Conservation (phyloP, 768 basidiomycete genomes). For the Phanerodontia chrysosporium region DNA sequence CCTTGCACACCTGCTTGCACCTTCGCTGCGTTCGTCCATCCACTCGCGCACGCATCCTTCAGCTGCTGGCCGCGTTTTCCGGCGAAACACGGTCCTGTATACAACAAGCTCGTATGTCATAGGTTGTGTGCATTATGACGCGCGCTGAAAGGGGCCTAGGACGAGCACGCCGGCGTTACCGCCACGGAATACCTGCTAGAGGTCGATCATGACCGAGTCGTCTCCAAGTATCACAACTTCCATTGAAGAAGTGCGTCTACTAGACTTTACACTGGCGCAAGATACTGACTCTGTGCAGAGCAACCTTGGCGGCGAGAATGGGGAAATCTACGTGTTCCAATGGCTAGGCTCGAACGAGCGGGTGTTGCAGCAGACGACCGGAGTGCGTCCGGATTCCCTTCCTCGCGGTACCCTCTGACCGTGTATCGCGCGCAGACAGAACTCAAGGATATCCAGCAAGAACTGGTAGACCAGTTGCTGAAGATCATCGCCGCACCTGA, state of each 20-base stretch:
- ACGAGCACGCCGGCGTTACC: background rate
- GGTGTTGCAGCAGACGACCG: conserved; percentile 41
- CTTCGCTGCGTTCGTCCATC: background rate
- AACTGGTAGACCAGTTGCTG: conserved; percentile 59
- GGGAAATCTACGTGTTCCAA: conserved; percentile 79
- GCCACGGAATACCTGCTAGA: background rate
- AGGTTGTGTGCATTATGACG: background rate
- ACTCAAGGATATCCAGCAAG: conserved; percentile 59
- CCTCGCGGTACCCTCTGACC: background rate
- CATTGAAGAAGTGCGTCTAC: conserved; percentile 2
- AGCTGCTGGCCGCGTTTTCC: background rate
- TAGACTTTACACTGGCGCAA: background rate
- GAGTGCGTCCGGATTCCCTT: conserved; percentile 40
- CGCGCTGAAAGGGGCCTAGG: background rate
- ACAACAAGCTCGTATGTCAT: background rate
- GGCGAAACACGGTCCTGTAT: background rate
- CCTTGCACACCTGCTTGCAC: background rate
- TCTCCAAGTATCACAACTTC: conserved; percentile 1
- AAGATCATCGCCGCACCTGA: conserved; percentile 63
- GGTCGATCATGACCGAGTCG: conserved; percentile 11
- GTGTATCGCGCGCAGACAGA: conserved; percentile 43
- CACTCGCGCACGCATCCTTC: background rate
- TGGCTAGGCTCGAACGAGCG: conserved; percentile 73
- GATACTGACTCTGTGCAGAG: conserved; percentile 36
- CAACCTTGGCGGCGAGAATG: conserved; percentile 67